Evolutionary conservation across 2,329 filamentous ascomycete species (phyloP), one percentile per base, ranked within the genome.

Genomic region (Dothideomycetidae sp.): DNA sequence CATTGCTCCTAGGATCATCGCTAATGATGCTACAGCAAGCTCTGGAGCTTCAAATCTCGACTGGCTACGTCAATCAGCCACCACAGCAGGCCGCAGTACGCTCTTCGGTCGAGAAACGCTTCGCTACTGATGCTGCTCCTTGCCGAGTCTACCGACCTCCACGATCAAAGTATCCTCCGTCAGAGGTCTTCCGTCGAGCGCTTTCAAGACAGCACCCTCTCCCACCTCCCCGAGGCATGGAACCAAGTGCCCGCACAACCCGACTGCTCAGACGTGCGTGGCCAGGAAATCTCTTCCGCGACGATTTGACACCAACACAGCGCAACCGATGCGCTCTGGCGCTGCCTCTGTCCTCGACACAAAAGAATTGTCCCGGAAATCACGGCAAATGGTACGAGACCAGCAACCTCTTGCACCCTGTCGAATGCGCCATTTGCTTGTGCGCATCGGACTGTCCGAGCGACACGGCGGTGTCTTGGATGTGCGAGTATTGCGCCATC

Each of bases 361-460:
- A 40, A 28, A 19, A 26, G 5, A 13, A 5, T 5, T 40, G 38
- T 11, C 28, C 29, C 10, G 11, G 21, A 12, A 10, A 32, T 10
- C 38, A 40, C 16, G 32, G 23, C 9, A 23, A n/a, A 9, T 40
- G 31, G 31, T 18, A 40, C 18, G 33, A 31, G n/a, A 17, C 19
- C 5, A 21, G 33, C 21, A 36, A 38, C 16, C 14, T 38, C 12
- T 32, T 31, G 36, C 29, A 38, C 21, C 32, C 38, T 2, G 33
- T 36, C 5, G 38, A 40, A 18, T 40, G 38, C 14, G 36, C 36
- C 7, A 29, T 38, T 30, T 36, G 33, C 14, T 26, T 40, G 9
- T 40, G 38, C 13, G 38, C 21, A 9, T 23, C 31, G n/a, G 38
- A 36, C 15, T 34, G 33, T 17, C 15, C 12, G 28, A 12, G n/a